Evolutionary conservation across 768 basidiomycete species (phyloP), one percentile per base, ranked within the genome.

Genomic region (Lanmaoa pseudosensibilis): DNA sequence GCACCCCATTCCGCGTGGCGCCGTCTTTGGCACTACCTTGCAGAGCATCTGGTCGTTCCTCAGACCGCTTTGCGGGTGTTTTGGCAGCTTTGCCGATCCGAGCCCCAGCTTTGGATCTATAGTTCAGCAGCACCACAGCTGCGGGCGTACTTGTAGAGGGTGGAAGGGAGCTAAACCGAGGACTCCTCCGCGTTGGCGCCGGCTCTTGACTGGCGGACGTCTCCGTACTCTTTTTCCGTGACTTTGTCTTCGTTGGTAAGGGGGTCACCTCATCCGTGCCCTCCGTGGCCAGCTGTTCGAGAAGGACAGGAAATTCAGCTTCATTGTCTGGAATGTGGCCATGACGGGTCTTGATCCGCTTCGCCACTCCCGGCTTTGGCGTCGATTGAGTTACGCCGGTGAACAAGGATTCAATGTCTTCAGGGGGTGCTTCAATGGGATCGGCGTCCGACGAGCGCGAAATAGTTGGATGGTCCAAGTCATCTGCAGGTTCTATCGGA

Each of bases 401-500:
- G 51, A 50, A 48, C 25, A 50, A 43, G 27, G 56, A 18, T 12
- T 47, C 44, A 27, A 39, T 23, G 21, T 50, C 57, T 43, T 67
- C 58, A 15, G 52, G 18, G 21, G 44, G 16, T 33, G 38, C 46
- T 55, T 75, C 75, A 38, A 75, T 74, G 18, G 72, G 67, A 34
- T 73, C 77, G 15, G 39, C 47, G 2, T 65, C 60, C 36, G 40
- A 54, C 30, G 49, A 45, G 43, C 25, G 46, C 16, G 52, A 53
- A 39, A 52, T 40, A 37, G 32, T 39, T 15, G 64, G 49, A 47
- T 60, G 56, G n/a, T 61, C 66, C 56, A 74, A 62, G 53, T 70
- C 73, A 15, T 79, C 79, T 1, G 74, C 71, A 30, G 73, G 70
- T 56, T 80, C 77, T 50, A 81, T 81, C 9, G 80, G 78, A 57